phyloP scores from a whole-genome alignment of 257 asterid genomes.

The Solanum appendiculatum region DNA sequence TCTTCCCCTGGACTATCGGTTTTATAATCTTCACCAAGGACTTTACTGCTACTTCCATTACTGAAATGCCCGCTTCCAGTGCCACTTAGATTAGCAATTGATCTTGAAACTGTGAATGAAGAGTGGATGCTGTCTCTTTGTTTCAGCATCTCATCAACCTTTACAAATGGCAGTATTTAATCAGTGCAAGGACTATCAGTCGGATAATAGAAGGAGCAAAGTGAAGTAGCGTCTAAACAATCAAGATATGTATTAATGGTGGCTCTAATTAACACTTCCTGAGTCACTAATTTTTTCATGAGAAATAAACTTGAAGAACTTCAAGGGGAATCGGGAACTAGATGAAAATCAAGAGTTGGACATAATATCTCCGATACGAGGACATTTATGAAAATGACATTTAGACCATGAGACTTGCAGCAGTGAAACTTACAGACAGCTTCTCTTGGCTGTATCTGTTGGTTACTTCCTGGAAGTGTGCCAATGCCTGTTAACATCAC shows the following conservation, averaged over 20 bases:
- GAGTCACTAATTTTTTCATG: neutral
- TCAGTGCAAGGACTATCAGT: neutral
- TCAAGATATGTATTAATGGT: neutral
- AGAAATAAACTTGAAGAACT: neutral
- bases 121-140: constrained; percentile 85
- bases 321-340: neutral
- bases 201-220: neutral
- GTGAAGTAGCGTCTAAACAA: neutral
- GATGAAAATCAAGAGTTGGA: neutral
- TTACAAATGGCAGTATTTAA: neutral
- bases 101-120: constrained; percentile 61
- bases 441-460: constrained; percentile 88
- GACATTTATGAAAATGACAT: neutral
- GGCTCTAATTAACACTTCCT: neutral
- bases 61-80: constrained; percentile 68
- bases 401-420: neutral
- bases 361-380: neutral
- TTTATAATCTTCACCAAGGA: constrained; percentile 47
- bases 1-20: constrained; percentile 77
- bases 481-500: constrained; percentile 65
- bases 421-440: constrained; percentile 63
- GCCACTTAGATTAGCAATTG: constrained; percentile 40
- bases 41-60: constrained; percentile 81
- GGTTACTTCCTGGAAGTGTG: constrained; percentile 95
- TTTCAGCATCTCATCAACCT: constrained; percentile 97